These are phyloP conservation scores for Phialemoniopsis sp. DNA, from an alignment of 2,329 filamentous ascomycete genomes.

Conservation along the genomic window DNA sequence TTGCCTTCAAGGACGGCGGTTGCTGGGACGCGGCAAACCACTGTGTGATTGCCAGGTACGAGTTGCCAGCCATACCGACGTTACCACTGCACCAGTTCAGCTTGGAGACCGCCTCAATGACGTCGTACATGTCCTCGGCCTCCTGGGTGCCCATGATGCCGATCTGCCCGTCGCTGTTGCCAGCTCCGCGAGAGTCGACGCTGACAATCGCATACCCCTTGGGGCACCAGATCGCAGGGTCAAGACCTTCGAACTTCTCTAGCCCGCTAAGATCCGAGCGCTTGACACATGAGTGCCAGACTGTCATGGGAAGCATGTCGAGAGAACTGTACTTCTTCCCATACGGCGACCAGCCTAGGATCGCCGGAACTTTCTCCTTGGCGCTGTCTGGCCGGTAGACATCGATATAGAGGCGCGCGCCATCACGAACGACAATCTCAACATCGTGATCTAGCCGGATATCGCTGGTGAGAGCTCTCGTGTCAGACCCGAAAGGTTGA, in stretches of 20 bases:
- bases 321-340: constrained; percentile 38
- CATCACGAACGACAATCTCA: constrained; percentile 33
- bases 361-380: constrained; percentile 30
- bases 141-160: constrained; percentile 15
- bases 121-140: constrained; percentile 18
- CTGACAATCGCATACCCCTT: constrained; percentile 22
- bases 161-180: constrained; percentile 18
- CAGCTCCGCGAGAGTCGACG: constrained; percentile 19
- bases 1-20: constrained; percentile 9
- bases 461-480: constrained; percentile 21
- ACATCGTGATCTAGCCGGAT: constrained; percentile 36
- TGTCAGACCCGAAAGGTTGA: constrained; percentile 23
- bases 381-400: constrained; percentile 33
- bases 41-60: constrained; percentile 13
- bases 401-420: constrained; percentile 34
- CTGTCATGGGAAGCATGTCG: constrained; percentile 29
- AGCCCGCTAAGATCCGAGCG: constrained; percentile 11
- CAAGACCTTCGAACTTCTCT: constrained; percentile 22
- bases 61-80: constrained; percentile 24
- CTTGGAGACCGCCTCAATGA: constrained; percentile 19
- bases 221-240: constrained; percentile 21
- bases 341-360: constrained; percentile 38
- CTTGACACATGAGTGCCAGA: constrained; percentile 31
- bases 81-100: constrained; percentile 24
- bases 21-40: constrained; percentile 9